These are phyloP conservation scores for Crassisporium funariophilum DNA, from an alignment of 768 basidiomycete genomes.

Conservation along the genomic window DNA sequence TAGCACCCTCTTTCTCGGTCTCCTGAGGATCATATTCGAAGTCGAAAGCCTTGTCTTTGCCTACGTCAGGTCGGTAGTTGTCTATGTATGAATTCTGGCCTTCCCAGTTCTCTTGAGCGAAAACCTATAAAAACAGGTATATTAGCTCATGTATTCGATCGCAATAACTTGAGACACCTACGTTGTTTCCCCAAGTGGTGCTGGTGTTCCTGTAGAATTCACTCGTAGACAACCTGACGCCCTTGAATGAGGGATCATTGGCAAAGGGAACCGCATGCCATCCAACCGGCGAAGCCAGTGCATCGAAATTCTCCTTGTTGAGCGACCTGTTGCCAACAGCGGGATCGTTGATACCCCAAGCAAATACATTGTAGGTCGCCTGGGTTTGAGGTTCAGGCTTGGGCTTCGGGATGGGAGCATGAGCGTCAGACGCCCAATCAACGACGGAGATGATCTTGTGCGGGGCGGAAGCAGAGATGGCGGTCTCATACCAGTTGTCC, in stretches of 20 bases:
- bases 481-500: constrained; percentile 95
- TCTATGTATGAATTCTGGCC: constrained; percentile 63
- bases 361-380: constrained; percentile 72
- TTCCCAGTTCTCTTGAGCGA: constrained; percentile 94
- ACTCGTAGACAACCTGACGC: constrained; percentile 23
- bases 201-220: constrained; percentile 64
- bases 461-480: constrained; percentile 73
- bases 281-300: constrained; percentile 79
- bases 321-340: constrained; percentile 59
- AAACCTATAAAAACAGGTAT: constrained; percentile 47
- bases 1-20: constrained; percentile 55
- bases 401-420: constrained; percentile 42
- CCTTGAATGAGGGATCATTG: constrained; percentile 60
- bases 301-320: constrained; percentile 71
- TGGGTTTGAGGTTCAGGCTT: constrained; percentile 17
- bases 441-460: constrained; percentile 86
- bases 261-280: constrained; percentile 86
- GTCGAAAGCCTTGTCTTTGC: constrained; percentile 58
- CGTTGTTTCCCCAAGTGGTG: constrained; percentile 88
- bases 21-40: constrained; percentile 74
- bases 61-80: constrained; percentile 82
- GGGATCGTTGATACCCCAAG: constrained; percentile 89
- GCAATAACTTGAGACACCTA: constrained; percentile 26
- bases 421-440: constrained; percentile 91
- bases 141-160: constrained; percentile 2